Conservation (phyloP, 1,284 basidiomycete species). For the Cystobasidium slooffiae region DNA sequence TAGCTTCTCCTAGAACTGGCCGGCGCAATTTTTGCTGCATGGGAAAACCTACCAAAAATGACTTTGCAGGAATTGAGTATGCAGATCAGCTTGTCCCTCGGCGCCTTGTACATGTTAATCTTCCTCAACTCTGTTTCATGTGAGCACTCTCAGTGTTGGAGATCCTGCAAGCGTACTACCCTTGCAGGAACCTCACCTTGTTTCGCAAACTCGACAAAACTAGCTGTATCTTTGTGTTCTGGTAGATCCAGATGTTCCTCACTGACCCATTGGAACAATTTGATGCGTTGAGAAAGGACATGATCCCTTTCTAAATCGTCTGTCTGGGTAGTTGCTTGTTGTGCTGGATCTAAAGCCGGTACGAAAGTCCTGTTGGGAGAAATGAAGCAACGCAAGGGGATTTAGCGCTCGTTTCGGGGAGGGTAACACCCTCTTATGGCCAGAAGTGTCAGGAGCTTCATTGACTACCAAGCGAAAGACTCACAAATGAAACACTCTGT, state of each 20-base stretch:
- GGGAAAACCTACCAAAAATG: conserved; percentile 79
- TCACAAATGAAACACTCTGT: conserved; percentile 75
- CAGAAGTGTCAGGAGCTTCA: background rate
- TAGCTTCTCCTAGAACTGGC: background rate
- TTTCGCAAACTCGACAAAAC: conserved; percentile 54
- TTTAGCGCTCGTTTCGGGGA: no score
- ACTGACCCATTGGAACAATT: conserved; percentile 85
- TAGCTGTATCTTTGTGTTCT: conserved; percentile 57
- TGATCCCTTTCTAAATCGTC: conserved; percentile 95
- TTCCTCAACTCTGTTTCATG: conserved; percentile 75
- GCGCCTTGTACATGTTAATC: conserved; percentile 98
- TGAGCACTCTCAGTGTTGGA: background rate
- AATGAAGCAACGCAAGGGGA: background rate
- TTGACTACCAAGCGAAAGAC: conserved; percentile 11
- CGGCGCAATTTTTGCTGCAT: background rate
- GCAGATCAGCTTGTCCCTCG: conserved; percentile 96
- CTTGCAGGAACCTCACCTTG: conserved; percentile 12
- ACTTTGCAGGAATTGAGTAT: conserved; percentile 98
- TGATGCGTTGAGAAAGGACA: conserved; percentile 86
- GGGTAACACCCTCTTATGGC: background rate
- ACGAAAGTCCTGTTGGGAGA: conserved; percentile 74
- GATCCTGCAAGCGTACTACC: background rate
- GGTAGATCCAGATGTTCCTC: conserved; percentile 84
- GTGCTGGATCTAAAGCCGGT: conserved; percentile 68
- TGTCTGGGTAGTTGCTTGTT: conserved; percentile 75